Percentiles rank a stretch among this genome's conserved stretches.
phyloP scores from a whole-genome alignment of 768 basidiomycete genomes.

The Tylopilus sp. region DNA sequence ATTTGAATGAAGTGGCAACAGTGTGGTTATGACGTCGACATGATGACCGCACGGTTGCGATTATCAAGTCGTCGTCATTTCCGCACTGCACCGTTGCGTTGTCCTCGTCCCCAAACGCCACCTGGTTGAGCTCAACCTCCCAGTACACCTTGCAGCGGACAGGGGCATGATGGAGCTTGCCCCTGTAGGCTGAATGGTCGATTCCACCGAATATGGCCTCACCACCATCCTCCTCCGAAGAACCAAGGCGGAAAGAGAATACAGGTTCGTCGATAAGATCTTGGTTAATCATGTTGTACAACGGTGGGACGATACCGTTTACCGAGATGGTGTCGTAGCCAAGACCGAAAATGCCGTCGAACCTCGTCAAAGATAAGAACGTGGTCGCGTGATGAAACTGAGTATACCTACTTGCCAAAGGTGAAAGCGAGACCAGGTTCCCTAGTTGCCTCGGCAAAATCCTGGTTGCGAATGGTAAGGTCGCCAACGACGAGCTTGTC shows the following conservation, averaged over 20 bases:
- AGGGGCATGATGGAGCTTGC: constrained; percentile 83
- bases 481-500: constrained; percentile 83
- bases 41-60: too few species aligned
- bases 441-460: constrained; percentile 94
- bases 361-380: constrained; percentile 44
- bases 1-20: too few species aligned
- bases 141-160: constrained; percentile 95
- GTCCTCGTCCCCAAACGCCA: constrained; percentile 87
- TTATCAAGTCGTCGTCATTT: too few species aligned
- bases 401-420: constrained; percentile 75
- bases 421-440: constrained; percentile 98
- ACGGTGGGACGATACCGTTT: constrained; percentile 88
- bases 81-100: too few species aligned
- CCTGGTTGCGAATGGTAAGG: constrained; percentile 64
- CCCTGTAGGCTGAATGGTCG: constrained; percentile 71
- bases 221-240: constrained; percentile 84
- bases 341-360: constrained; percentile 93
- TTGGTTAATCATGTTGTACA: constrained; percentile 89
- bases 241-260: constrained; percentile 92
- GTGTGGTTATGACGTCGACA: too few species aligned
- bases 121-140: constrained; percentile 92
- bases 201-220: constrained; percentile 92
- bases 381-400: background rate
- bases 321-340: constrained; percentile 95
- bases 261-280: constrained; percentile 79